Conservation (phyloP, 2,329 filamentous ascomycete genomes). For the Fusarium sp. region DNA sequence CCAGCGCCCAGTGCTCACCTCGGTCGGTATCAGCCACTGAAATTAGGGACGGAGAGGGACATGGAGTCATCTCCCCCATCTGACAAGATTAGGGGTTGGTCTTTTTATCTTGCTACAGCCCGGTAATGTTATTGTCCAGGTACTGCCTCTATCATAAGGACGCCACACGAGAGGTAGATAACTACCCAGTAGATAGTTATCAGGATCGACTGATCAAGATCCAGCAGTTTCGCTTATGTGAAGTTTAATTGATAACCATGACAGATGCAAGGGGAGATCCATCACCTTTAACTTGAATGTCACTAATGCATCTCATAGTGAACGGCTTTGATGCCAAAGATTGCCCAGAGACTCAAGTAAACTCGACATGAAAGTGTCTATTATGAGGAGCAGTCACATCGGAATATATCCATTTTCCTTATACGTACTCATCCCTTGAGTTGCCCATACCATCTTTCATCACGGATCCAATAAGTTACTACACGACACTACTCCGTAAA, state of each 20-base stretch:
- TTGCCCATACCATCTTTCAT: too few relatives aligned
- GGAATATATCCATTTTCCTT: neutral
- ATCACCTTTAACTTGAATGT: neutral
- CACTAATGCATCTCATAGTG: neutral
- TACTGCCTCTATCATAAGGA: neutral
- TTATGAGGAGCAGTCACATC: neutral
- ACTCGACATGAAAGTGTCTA: neutral
- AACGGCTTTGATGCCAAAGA: neutral
- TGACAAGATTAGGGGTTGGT: neutral
- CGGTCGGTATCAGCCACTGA: conserved; percentile 8
- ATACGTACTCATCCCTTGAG: neutral
- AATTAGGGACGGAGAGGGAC: neutral
- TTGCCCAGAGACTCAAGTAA: neutral
- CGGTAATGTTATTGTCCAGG: neutral
- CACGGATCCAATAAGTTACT: neutral
- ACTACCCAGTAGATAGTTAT: too few relatives aligned
- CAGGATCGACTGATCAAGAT: neutral
- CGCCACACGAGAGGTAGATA: neutral
- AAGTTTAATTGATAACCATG: neutral
- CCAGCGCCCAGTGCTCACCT: neutral
- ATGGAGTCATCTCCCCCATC: neutral
- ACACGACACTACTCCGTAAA: neutral
- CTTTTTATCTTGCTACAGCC: neutral
- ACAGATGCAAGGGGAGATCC: neutral
- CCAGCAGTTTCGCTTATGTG: neutral